These are phyloP conservation scores for Cicer pinnatifidum DNA, from an alignment of 306 rosid species.

Conservation along the genomic window DNA sequence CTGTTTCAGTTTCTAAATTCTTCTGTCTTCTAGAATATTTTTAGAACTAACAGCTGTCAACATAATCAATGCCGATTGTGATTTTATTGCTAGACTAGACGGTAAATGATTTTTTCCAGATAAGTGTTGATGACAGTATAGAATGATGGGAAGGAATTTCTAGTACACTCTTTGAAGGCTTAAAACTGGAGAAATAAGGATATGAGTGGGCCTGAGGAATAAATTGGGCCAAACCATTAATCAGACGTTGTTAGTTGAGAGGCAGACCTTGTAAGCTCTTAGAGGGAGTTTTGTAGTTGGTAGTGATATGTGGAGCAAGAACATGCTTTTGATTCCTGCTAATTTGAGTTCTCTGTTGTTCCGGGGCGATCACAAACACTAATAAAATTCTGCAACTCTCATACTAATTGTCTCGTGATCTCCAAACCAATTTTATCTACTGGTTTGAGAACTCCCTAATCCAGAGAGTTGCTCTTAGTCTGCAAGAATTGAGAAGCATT, in stretches of 20 bases:
- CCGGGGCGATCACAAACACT: background rate
- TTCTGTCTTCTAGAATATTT: too few species aligned
- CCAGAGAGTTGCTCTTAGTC: background rate
- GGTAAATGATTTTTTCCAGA: conserved; percentile 4
- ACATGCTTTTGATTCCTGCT: too few species aligned
- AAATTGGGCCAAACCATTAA: background rate
- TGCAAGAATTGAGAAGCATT: background rate
- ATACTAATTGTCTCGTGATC: background rate
- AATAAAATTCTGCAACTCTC: background rate
- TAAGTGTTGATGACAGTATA: conserved; percentile 19
- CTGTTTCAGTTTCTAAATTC: too few species aligned
- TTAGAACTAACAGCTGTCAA: too few species aligned
- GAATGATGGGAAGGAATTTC: conserved; percentile 10
- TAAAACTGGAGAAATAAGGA: background rate
- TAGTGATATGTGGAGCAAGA: too few species aligned
- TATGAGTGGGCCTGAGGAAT: background rate
- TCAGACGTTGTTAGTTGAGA: background rate
- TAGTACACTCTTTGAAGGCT: background rate
- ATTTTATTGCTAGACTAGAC: conserved; percentile 18
- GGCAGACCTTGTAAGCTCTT: background rate
- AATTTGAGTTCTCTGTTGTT: background rate
- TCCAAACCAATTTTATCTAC: conserved; percentile 17
- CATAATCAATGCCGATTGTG: background rate
- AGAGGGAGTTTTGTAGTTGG: background rate
- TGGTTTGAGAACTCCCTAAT: background rate